Base-by-base conservation (phyloP, 1,139 yeast species). In the Taiozyma sp. region DNA sequence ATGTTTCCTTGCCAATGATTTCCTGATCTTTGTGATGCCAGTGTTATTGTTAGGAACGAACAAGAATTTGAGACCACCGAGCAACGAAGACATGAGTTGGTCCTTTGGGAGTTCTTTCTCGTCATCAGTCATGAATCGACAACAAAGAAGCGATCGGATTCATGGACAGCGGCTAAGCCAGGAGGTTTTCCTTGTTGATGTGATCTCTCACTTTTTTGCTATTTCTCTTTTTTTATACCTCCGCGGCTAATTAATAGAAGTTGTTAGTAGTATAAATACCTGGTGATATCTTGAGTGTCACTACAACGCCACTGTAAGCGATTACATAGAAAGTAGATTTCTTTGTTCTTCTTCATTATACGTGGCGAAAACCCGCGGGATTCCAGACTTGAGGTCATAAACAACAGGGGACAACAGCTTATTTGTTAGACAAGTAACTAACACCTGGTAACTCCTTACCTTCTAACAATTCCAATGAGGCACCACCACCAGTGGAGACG, bases 401-500 rank as follows among this genome's bases (percentile, higher is more conserved):
- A 30, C 34, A 30, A 13, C 6, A 30, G 34, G n/a, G 12, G 13
- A 39, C 34, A 30, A 32, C 30, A 19, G 19, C 2, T 65, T 77
- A 67, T 74, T 86, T 87, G 74, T 79, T 83, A 63, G 95, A 83
- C 65, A 91, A 84, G 72, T 93, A 95, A 70, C 80, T 83, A 61
- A 92, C 97, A 83, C 98, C 98, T 64, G 98, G 98, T 69, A 92
- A 83, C 64, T 81, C 95, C 83, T 92, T 92, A 78, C 98, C 98
- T 79, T 92, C 98, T 71, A 92, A 85, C 72, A 92, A 85, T 77
- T 92, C 98, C 72, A 92, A 83, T 56, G 97, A 91, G 61, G 98
- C 98, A 82, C 98, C 98, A 76, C 98, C 98, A 76, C 98, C 98
- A 59, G 98, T 92, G 61, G 97, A 91, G 61, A 92, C 97, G 75